These are phyloP conservation scores for Microdochium nivale DNA, from an alignment of 2,329 filamentous ascomycete species.

Conservation along the genomic window DNA sequence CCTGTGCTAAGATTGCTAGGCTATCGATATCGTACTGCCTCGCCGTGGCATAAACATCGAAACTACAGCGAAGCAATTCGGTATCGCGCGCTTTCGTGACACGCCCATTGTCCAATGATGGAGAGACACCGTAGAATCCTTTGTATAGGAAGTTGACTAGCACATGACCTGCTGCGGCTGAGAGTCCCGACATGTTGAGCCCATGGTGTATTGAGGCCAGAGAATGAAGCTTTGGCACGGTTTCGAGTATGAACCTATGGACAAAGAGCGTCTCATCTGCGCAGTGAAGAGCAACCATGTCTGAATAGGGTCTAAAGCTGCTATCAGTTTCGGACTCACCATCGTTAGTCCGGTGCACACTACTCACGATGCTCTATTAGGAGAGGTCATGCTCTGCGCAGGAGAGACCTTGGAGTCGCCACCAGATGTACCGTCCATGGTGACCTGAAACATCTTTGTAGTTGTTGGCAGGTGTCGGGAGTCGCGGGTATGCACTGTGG, in stretches of 20 bases:
- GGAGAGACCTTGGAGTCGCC: neutral
- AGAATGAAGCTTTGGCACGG: neutral
- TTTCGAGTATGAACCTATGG: neutral
- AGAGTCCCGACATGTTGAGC: neutral
- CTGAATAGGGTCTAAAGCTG: neutral
- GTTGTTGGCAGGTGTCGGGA: neutral
- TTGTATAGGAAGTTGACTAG: neutral
- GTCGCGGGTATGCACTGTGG: neutral
- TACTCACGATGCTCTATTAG: neutral
- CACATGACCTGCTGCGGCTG: neutral
- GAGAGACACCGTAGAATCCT: neutral
- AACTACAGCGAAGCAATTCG: neutral
- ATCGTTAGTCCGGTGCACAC: neutral
- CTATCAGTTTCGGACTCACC: neutral
- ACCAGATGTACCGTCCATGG: neutral
- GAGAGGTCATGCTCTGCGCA: neutral
- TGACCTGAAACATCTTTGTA: neutral
- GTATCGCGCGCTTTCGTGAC: neutral
- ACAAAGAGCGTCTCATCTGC: neutral
- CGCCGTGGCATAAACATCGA: neutral
- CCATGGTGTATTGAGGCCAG: neutral
- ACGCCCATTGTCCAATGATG: neutral
- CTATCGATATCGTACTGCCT: neutral
- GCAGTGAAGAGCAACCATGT: neutral
- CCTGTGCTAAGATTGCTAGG: neutral